Evolutionary conservation across 495 filamentous ascomycete genomes (phyloP).

Genomic region (Symbiotaphrina buchneri): DNA sequence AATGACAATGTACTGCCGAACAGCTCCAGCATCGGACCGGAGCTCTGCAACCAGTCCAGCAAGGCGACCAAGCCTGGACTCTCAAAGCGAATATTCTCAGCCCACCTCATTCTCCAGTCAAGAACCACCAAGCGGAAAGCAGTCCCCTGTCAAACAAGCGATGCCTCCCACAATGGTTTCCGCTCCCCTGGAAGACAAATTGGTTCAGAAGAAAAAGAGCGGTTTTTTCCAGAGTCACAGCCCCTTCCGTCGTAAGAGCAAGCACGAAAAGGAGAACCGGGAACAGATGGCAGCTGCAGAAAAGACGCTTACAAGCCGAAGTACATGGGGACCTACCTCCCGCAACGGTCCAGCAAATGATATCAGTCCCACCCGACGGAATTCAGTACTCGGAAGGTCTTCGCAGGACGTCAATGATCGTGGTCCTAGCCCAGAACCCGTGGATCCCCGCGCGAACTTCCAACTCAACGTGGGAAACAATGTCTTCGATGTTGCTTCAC

Average conservation of each 20-base stretch:
- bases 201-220: conserved; percentile 61
- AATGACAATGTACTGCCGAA: conserved; percentile 96
- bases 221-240: conserved; percentile 89
- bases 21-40: conserved; percentile 63
- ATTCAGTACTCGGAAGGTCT: conserved; percentile 6
- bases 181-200: conserved; percentile 33
- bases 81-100: conserved; percentile 77
- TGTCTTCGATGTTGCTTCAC: conserved; percentile 86
- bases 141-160: conserved; percentile 44
- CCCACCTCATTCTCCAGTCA: conserved; percentile 77
- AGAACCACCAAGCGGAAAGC: conserved; percentile 29
- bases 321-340: conserved; percentile 20
- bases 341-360: conserved; percentile 10
- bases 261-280: conserved; percentile 48
- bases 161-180: conserved; percentile 15
- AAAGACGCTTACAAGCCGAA: conserved; percentile 21
- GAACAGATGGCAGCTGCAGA: conserved; percentile 7
- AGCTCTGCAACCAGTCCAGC: conserved; percentile 53
- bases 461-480: conserved; percentile 94
- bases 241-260: conserved; percentile 86
- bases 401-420: conserved; percentile 8
- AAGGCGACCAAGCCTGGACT: conserved; percentile 71
- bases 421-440: conserved; percentile 60
- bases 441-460: conserved; percentile 79
- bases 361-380: conserved; percentile 14